Base-by-base conservation (phyloP, 345 rosid genomes). In the Rubroshorea leprosula region DNA sequence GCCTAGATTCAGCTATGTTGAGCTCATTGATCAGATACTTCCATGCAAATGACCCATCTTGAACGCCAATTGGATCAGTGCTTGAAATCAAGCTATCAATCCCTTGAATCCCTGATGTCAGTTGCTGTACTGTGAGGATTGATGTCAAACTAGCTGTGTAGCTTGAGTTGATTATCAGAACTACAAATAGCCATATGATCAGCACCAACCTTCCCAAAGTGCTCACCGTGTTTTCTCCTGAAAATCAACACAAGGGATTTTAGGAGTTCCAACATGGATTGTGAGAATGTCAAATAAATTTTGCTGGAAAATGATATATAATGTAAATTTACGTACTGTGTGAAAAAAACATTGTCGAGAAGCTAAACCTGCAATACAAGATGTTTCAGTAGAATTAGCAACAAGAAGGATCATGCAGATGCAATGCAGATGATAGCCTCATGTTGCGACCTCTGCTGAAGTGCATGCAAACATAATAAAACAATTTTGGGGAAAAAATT, bases 301-400 rank as follows among this genome's bases (percentile, higher is more conserved):
- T 52, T 16, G 25, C 27, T 12, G 18, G 27, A 51, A 47, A 22
- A 39, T 51, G 21, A 55, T 7, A 21, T 22, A 41, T 12, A 35
- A 51, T 6, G n/a, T 18, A 54, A 24, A 43, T 38, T 48, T 58
- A 84, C 98, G n/a, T 81, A 88, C 96, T 78, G 63, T 89, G 98
- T 23, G 97, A 86, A 83, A 86, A 93, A 70, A 89, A 93, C 99
- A 93, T 89, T 5, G 99, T 93, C 49, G 99, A 93, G 86, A 93
- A 86, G 77, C 96, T 93, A 79, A 93, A 93, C 98, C 97, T 92
- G 95, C 76, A 79, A 75, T 25, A 64, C 57, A 51, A 76, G 43
- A 53, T 23, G 49, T 23, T 45, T 58, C 49, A 21, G 49, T 47
- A 58, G 57, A 29, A 55, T 60, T 57, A 61, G 13, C n/a, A 70